Base-by-base conservation (phyloP, 306 rosid species). In the Geum urbanum region DNA sequence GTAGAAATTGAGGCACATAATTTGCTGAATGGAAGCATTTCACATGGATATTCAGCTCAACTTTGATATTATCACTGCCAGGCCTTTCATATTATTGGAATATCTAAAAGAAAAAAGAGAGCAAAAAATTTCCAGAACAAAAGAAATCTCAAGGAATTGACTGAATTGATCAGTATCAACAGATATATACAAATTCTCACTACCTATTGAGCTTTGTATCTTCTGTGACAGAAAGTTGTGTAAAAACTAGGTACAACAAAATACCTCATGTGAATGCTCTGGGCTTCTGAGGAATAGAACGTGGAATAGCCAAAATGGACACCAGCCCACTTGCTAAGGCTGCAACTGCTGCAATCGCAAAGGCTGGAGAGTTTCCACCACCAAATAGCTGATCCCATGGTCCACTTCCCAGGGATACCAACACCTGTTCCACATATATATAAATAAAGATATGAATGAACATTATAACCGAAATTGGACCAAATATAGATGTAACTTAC, bases 371-470 rank as follows among this genome's bases (percentile, higher is more conserved):
- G 76, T 95, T 95, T 77, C 97, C 95, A 81, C 99, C 97, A 74
- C 97, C 97, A 83, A 95, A 91, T 82, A 95, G 87, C 78, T 95
- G 96, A 95, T 91, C 96, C 99, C 97, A 95, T 52, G 97, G 99
- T 82, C 99, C 99, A 87, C 97, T 87, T 73, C 96, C 95, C 75
- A 91, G 32, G 51, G 96, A 91, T 73, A 91, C 99, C 77, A 95
- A 66, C 60, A 95, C 92, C 97, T 94, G 83, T 75, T 80, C 65
- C 46, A 32, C 37, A 32, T 32, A 32, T 1, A 32, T 32, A 32
- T 32, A 32, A 32, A 32, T 79, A 75, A 84, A 81, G 74, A 82
- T 56, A 67, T 78, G 35, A 14, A 7, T 24, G 70, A 78, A 58
- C 75, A 39, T 70, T 62, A 74, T 51, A 47, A 70, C 56, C 72